Evolutionary conservation across 2,329 filamentous ascomycete genomes (phyloP).

Genomic region (Hypoxylon sp.): DNA sequence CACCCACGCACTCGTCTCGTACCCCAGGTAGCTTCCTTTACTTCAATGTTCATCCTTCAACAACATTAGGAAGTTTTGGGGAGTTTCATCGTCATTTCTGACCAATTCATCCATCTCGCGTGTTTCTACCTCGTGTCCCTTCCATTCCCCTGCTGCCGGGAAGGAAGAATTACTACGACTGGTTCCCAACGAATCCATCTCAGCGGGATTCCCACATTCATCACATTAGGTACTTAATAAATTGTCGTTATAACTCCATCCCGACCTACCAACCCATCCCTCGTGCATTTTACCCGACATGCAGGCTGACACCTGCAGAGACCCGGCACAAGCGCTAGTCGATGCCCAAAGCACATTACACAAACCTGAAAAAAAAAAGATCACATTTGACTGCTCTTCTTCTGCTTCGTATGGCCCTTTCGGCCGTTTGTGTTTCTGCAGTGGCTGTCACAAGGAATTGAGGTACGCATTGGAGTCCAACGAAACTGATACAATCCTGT

Average conservation of each 20-base stretch:
- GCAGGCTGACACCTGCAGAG: conserved; percentile 44
- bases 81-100: conserved; percentile 38
- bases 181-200: conserved; percentile 37
- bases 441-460: conserved; percentile 32
- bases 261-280: conserved; percentile 19
- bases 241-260: conserved; percentile 30
- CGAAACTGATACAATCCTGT: conserved; percentile 30
- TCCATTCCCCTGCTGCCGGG: conserved; percentile 37
- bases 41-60: neutral
- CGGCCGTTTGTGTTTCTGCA: conserved; percentile 36
- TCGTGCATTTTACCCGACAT: conserved; percentile 47
- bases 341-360: conserved; percentile 39
- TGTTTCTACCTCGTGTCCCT: conserved; percentile 39
- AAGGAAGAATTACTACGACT: conserved; percentile 43
- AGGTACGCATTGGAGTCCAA: conserved; percentile 34
- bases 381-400: conserved; percentile 1
- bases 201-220: conserved; percentile 31
- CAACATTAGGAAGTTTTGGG: neutral
- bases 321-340: conserved; percentile 32
- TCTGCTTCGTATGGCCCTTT: conserved; percentile 17
- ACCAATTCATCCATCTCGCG: conserved; percentile 36
- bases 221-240: conserved; percentile 3
- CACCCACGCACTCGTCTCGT: neutral
- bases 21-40: neutral
- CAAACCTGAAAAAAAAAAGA: conserved; percentile 12